Evolutionary conservation across 768 basidiomycete species (phyloP), one percentile per base, ranked within the genome.

Genomic region (Aureoboletus auriporus): DNA sequence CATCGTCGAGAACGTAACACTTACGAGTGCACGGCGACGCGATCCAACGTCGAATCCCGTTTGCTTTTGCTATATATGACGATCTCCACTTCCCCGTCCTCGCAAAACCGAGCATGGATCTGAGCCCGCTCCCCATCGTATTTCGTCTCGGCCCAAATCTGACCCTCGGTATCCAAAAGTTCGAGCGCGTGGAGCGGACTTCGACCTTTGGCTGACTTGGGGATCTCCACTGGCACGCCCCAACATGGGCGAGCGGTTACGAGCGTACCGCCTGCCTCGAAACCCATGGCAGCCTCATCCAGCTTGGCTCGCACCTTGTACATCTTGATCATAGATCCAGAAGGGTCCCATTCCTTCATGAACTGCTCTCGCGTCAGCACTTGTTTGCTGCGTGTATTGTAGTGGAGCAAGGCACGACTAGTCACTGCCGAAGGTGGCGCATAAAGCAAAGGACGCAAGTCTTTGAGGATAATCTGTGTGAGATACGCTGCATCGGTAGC

Each of bases 121-220:
- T 97, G 93, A 46, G 92, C 85, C n/a, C 93, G 77, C 66, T 95
- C 93, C 9, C 93, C 93, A 49, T 95, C 93, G 63, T 94, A 94
- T 65, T 97, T 97, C 0, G 84, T 93, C 69, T 97, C 93, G 2
- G 86, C 89, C 80, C 87, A 94, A 8, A 93, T 72, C 38, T 46
- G 44, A 23, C 51, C 49, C 11, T 55, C 49, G 8, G 48, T 52
- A 14, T 63, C 55, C 12, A 69, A 50, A 26, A 62, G 66, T 10
- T 74, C 69, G 39, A 89, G 65, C 14, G 81, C 83, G 42, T 86
- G 75, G 10, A 68, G 54, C 38, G 82, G 79, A 4, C 79, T 73
- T 43, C 77, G 73, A 3, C 85, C 91, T 60, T 93, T 94, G 29
- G 74, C 70, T 20, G 89, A 89, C 67, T 91, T 93, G 0, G 93